Conservation (phyloP, 164 flowering plant genomes). For the Tetracentron sinense region DNA sequence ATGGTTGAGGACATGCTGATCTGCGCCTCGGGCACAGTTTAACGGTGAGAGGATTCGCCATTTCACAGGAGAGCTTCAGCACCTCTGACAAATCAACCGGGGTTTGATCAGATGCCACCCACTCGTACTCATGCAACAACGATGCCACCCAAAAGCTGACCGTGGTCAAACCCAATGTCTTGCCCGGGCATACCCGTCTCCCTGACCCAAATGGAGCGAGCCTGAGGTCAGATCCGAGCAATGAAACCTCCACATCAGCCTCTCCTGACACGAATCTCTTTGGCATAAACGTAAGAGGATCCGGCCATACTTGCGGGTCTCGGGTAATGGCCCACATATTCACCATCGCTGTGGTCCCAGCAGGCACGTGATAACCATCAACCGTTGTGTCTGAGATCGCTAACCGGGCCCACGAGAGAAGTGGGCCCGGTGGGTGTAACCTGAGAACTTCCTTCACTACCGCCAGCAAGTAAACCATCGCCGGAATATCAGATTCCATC, state of each 20-base stretch:
- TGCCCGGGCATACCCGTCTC: too few relatives aligned
- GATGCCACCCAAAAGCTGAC: too few relatives aligned
- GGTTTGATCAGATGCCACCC: too few relatives aligned
- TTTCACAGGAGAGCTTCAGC: too few relatives aligned
- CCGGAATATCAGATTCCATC: constrained; percentile 2
- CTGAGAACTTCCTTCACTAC: constrained; percentile 14
- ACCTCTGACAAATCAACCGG: too few relatives aligned
- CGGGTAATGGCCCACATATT: constrained; percentile 43
- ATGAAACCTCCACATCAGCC: background rate
- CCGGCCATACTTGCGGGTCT: constrained; percentile 8
- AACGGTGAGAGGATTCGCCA: too few relatives aligned
- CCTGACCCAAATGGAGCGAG: too few relatives aligned
- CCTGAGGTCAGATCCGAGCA: too few relatives aligned
- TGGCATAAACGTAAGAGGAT: constrained; percentile 5
- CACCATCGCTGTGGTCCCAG: constrained; percentile 39
- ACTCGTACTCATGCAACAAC: too few relatives aligned
- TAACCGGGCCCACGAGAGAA: constrained; percentile 20
- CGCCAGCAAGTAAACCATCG: constrained; percentile 1
- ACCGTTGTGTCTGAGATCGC: constrained; percentile 18
- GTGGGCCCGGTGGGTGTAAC: constrained; percentile 17
- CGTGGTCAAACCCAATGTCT: too few relatives aligned
- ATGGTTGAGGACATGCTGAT: too few relatives aligned
- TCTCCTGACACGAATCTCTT: constrained; percentile 1
- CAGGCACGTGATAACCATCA: constrained; percentile 27
- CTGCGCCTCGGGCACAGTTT: too few relatives aligned